Percentiles rank a stretch among this genome's conserved stretches.
Evolutionary conservation across 179 eudicot species (phyloP).

Genomic region (Carnegiea gigantea): DNA sequence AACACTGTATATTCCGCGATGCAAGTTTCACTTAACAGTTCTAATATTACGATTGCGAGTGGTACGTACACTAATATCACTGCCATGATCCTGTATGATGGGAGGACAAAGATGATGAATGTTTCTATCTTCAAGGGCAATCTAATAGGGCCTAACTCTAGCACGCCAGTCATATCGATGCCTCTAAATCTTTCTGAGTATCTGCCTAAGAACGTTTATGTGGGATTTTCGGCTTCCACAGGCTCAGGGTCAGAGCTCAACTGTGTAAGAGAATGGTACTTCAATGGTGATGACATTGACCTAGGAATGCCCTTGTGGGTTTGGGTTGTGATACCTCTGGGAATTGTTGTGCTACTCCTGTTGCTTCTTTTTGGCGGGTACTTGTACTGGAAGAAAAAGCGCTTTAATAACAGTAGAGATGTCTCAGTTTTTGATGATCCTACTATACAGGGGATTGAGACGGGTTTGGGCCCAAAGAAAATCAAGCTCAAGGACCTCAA

Average conservation of each 20-base stretch:
- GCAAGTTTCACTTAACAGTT: conserved; percentile 16
- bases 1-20: conserved; percentile 23
- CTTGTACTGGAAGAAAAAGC: conserved; percentile 12
- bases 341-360: neutral
- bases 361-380: conserved; percentile 1
- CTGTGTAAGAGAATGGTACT: conserved; percentile 36
- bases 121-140: conserved; percentile 26
- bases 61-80: conserved; percentile 16
- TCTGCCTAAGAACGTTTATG: conserved; percentile 29
- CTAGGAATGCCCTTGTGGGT: conserved; percentile 10
- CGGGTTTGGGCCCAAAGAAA: conserved; percentile 23
- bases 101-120: conserved; percentile 20
- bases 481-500: conserved; percentile 22
- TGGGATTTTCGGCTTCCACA: conserved; percentile 43
- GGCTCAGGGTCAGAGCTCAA: conserved; percentile 32
- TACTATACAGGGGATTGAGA: conserved; percentile 4
- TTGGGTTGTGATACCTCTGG: conserved; percentile 3
- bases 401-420: neutral
- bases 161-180: conserved; percentile 24
- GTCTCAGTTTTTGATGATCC: neutral
- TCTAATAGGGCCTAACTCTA: neutral
- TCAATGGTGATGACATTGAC: conserved; percentile 20
- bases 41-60: conserved; percentile 20
- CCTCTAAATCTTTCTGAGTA: conserved; percentile 25
- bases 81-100: conserved; percentile 27